Conservation (phyloP, 495 filamentous ascomycete genomes). For the Annulohypoxylon moriforme region DNA sequence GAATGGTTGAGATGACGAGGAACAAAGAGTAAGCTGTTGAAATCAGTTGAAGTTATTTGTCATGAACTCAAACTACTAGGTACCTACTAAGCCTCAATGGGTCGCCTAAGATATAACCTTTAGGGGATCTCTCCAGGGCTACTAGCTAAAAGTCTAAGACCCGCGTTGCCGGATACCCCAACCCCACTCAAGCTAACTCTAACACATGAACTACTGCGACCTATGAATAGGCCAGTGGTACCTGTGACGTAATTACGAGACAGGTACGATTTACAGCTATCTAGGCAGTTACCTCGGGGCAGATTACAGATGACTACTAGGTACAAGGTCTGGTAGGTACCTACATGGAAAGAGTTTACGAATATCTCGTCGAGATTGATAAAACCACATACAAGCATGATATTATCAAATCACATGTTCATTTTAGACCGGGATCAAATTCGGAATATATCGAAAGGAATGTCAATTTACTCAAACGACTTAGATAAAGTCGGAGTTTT, state of each 20-base stretch:
- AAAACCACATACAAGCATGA: not conserved
- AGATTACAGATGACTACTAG: not conserved
- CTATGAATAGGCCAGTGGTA: not conserved
- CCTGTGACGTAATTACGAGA: conserved; percentile 5
- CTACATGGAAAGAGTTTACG: not conserved
- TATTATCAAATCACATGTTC: not conserved
- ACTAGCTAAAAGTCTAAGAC: too few species aligned
- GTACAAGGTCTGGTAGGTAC: not conserved
- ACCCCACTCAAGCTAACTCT: not conserved
- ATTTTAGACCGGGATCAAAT: not conserved
- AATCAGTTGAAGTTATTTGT: not conserved
- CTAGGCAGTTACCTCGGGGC: not conserved
- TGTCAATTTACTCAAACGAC: conserved; percentile 15
- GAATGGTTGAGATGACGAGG: not conserved
- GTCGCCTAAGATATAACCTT: not conserved
- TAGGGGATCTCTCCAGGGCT: not conserved
- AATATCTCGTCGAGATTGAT: too few species aligned
- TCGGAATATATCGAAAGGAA: not conserved
- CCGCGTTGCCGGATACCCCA: not conserved
- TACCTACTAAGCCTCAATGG: conserved; percentile 10
- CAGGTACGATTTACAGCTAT: not conserved
- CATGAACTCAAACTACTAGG: not conserved
- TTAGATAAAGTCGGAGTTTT: conserved; percentile 9
- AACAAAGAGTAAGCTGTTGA: not conserved
- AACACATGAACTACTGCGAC: conserved; percentile 5